phyloP scores from a whole-genome alignment of 345 rosid species.

The Boechera retrofracta region DNA sequence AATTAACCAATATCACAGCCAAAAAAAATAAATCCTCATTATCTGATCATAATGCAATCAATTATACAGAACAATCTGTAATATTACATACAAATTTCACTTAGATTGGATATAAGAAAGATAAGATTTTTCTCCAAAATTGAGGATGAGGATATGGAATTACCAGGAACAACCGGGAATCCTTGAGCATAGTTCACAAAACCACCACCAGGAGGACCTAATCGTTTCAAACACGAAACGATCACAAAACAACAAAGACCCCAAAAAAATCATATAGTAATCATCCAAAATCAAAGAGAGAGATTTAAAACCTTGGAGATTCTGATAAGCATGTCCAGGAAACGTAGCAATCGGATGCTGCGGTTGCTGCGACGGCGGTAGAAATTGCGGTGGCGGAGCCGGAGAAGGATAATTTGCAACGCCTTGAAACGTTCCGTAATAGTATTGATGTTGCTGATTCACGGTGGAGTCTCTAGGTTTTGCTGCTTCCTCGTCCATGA shows the following conservation, averaged over 20 bases:
- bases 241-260: neutral
- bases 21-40: conserved; percentile 8
- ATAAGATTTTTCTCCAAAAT: neutral
- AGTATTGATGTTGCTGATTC: conserved; percentile 45
- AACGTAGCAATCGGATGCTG: conserved; percentile 37
- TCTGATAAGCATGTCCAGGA: conserved; percentile 56
- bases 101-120: neutral
- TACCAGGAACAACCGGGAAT: conserved; percentile 46
- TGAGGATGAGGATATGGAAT: neutral
- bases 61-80: neutral
- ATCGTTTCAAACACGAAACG: neutral
- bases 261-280: neutral
- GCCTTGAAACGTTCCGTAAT: conserved; percentile 92
- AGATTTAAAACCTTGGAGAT: conserved; percentile 48
- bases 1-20: conserved; percentile 3
- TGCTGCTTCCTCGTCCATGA: conserved; percentile 60
- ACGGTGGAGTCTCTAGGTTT: conserved; percentile 41
- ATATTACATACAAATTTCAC: neutral
- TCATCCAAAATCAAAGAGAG: neutral
- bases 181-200: conserved; percentile 44
- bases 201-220: conserved; percentile 39
- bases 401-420: conserved; percentile 73
- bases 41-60: conserved; percentile 5
- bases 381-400: conserved; percentile 51
- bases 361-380: conserved; percentile 53